Percentiles rank a stretch among this genome's conserved stretches.
Evolutionary conservation across 768 basidiomycete species (phyloP).

Genomic region (Trametes coccinea): DNA sequence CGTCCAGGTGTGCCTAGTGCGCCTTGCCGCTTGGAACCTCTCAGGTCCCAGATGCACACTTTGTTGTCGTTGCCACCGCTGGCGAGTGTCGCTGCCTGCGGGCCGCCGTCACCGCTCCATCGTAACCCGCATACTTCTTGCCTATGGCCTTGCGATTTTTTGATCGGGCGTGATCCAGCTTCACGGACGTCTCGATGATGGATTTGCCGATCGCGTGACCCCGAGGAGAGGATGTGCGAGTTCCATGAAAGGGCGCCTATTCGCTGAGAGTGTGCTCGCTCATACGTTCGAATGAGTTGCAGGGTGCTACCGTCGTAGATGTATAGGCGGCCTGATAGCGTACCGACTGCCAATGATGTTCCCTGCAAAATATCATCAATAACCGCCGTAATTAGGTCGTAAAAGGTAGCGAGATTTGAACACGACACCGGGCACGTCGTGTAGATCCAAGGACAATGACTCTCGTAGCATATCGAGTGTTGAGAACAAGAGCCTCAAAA

Average conservation of each 20-base stretch:
- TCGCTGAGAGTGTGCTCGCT: constrained; percentile 81
- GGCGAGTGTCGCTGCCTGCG: constrained; percentile 64
- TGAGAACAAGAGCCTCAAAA: neutral
- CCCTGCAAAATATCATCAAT: constrained; percentile 46
- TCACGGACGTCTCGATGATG: constrained; percentile 93
- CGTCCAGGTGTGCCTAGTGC: constrained; percentile 25
- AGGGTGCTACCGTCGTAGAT: constrained; percentile 90
- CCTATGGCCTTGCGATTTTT: constrained; percentile 69
- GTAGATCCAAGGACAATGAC: neutral
- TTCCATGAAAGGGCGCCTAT: constrained; percentile 98
- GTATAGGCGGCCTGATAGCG: constrained; percentile 82
- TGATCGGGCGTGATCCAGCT: constrained; percentile 60
- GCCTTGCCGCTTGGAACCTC: constrained; percentile 56
- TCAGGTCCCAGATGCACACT: constrained; percentile 94
- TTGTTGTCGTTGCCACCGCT: constrained; percentile 99
- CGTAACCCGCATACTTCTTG: constrained; percentile 97
- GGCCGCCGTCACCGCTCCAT: constrained; percentile 69
- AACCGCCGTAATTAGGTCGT: neutral
- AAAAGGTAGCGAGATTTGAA: neutral
- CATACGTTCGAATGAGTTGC: constrained; percentile 76
- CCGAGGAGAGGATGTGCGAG: constrained; percentile 79
- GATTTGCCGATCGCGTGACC: constrained; percentile 88
- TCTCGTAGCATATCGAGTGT: neutral
- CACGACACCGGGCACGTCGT: too few species aligned
- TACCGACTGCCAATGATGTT: constrained; percentile 89